These are phyloP conservation scores for Picea sitchensis DNA, from an alignment of 75 land plant species.

Conservation along the genomic window DNA sequence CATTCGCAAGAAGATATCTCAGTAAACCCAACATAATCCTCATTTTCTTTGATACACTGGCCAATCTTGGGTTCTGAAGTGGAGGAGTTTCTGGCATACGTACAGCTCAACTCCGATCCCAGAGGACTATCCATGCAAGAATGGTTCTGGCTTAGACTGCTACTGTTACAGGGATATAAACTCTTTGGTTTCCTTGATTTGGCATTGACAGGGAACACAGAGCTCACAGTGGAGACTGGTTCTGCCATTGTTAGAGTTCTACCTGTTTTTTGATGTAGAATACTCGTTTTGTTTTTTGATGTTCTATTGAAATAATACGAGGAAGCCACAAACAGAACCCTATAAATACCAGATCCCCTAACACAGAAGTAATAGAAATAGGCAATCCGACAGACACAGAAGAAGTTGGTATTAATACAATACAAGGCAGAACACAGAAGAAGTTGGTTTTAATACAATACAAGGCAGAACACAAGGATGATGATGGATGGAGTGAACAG, in stretches of 20 bases:
- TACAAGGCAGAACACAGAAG: no score
- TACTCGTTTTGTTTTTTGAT: no score
- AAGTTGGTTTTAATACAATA: no score
- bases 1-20: not conserved
- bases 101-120: slow-evolving; percentile 9
- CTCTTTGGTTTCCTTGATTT: not conserved
- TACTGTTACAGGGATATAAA: not conserved
- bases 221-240: not conserved
- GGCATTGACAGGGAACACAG: not conserved
- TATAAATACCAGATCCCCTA: no score
- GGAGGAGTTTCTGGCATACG: not conserved
- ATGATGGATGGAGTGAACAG: no score
- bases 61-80: not conserved
- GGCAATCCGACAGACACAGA: no score
- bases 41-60: not conserved
- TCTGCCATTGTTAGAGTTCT: not conserved
- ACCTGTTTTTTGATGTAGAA: no score
- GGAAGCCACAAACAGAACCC: no score
- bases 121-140: slow-evolving; percentile 4
- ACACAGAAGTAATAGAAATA: no score
- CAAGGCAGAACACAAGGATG: no score
- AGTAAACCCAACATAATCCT: not conserved
- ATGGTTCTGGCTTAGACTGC: not conserved
- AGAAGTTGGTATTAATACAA: no score
- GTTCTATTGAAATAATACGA: no score